These are phyloP conservation scores for Plasmodium vinckei DNA, from an alignment of 169 alveolate species.

Conservation along the genomic window DNA sequence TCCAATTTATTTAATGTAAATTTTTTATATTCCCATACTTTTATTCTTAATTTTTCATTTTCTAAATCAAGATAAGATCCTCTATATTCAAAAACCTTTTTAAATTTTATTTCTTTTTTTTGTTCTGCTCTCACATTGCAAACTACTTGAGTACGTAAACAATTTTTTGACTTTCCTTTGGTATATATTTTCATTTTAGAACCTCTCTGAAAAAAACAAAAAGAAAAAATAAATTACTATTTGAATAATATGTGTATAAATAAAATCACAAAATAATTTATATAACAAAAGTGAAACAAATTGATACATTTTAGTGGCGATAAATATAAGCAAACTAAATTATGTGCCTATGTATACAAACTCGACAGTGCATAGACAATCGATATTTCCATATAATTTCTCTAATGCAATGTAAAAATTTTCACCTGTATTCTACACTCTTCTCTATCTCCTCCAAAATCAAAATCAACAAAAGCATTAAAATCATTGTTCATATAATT, in stretches of 20 bases:
- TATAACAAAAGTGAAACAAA: no score
- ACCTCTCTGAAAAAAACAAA: slow-evolving; percentile 70
- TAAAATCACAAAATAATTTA: not conserved
- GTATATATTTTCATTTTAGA: slow-evolving; percentile 80
- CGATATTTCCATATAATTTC: no score
- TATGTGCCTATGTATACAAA: no score
- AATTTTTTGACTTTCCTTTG: slow-evolving; percentile 85
- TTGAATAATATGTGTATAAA: not conserved
- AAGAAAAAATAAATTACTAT: not conserved
- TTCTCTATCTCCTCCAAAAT: slow-evolving; percentile 84
- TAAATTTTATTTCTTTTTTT: slow-evolving; percentile 83
- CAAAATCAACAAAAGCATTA: slow-evolving; percentile 84
- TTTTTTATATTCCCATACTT: slow-evolving; percentile 87
- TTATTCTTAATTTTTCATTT: slow-evolving; percentile 85
- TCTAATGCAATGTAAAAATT: no score
- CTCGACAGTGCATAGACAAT: no score
- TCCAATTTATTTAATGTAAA: slow-evolving; percentile 85
- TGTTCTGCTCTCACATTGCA: slow-evolving; percentile 83
- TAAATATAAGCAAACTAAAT: no score
- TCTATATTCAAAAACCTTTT: slow-evolving; percentile 86
- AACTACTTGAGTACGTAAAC: slow-evolving; percentile 87
- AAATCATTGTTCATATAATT: slow-evolving; percentile 79
- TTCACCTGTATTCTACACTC: slow-evolving; percentile 84
- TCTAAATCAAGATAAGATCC: slow-evolving; percentile 89
- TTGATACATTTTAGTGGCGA: no score